A percentile compares a stretch with the other conserved stretches of the same genome.
Evolutionary conservation across 257 asterid species (phyloP).

Genomic region (Solanum okadae): DNA sequence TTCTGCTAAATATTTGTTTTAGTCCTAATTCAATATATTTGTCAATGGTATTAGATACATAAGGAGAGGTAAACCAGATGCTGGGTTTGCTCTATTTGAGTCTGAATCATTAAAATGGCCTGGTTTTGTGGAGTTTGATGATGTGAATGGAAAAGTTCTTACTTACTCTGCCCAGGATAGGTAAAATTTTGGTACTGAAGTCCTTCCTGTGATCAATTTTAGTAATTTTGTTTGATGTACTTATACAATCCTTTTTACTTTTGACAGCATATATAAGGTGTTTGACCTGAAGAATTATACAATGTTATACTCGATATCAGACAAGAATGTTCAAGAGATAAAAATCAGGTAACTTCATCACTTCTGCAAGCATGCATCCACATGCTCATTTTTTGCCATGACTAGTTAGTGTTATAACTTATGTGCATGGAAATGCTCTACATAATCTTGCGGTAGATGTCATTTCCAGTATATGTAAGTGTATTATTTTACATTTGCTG

Average conservation of each 20-base stretch:
- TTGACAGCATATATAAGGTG: constrained; percentile 69
- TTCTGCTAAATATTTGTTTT: neutral
- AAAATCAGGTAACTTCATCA: constrained; percentile 31
- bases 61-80: constrained; percentile 92
- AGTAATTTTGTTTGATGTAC: neutral
- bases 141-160: constrained; percentile 95
- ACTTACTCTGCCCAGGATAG: constrained; percentile 96
- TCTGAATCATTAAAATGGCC: constrained; percentile 99
- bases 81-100: constrained; percentile 91
- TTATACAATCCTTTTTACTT: neutral
- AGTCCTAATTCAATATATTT: neutral
- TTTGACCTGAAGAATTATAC: constrained; percentile 58
- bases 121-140: constrained; percentile 98
- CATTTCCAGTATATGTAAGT: neutral
- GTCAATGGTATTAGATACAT: constrained; percentile 49
- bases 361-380: neutral
- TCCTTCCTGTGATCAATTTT: neutral
- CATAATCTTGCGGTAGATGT: neutral
- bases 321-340: constrained; percentile 71
- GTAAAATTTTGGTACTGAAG: constrained; percentile 15
- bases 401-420: neutral
- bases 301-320: constrained; percentile 92
- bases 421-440: neutral
- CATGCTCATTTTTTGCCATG: neutral
- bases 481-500: neutral